These are phyloP conservation scores for Marasmius oreades DNA, from an alignment of 1,284 basidiomycete species.

Conservation along the genomic window DNA sequence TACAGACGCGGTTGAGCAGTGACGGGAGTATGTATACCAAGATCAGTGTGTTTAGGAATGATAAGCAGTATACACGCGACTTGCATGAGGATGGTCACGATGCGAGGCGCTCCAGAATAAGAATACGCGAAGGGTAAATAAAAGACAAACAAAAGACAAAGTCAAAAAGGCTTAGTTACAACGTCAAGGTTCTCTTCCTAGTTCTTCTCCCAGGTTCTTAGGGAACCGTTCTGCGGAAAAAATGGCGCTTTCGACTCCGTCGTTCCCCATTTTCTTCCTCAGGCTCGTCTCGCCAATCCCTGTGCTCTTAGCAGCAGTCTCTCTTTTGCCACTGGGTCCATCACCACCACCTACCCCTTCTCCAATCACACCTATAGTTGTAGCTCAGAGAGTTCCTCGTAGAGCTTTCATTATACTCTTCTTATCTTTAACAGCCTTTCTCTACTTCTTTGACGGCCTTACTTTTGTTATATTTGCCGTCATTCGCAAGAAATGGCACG, in stretches of 20 bases:
- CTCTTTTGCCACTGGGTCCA: conserved; percentile 51
- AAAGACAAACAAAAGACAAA: not conserved
- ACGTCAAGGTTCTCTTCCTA: not conserved
- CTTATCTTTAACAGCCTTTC: conserved; percentile 69
- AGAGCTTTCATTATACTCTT: conserved; percentile 66
- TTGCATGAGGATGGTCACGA: not conserved
- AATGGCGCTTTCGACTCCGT: conserved; percentile 5
- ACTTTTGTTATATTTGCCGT: conserved; percentile 64
- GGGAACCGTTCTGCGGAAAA: not conserved
- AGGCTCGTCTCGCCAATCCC: conserved; percentile 62
- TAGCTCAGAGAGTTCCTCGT: conserved; percentile 67
- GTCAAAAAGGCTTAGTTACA: not conserved
- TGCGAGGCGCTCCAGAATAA: not conserved
- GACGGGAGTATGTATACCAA: too few species aligned
- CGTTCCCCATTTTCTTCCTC: conserved; percentile 48
- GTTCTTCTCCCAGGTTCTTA: not conserved
- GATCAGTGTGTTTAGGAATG: not conserved
- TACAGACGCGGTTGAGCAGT: not conserved
- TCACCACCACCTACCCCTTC: conserved; percentile 47
- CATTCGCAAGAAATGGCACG: conserved; percentile 60
- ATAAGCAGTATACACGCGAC: conserved; percentile 4
- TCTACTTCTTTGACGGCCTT: conserved; percentile 84
- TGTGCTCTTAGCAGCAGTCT: conserved; percentile 56
- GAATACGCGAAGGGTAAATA: not conserved
- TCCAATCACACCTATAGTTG: conserved; percentile 72